phyloP scores from a whole-genome alignment of 371 early-diverging fungal species.

The Gilbertella persicaria region DNA sequence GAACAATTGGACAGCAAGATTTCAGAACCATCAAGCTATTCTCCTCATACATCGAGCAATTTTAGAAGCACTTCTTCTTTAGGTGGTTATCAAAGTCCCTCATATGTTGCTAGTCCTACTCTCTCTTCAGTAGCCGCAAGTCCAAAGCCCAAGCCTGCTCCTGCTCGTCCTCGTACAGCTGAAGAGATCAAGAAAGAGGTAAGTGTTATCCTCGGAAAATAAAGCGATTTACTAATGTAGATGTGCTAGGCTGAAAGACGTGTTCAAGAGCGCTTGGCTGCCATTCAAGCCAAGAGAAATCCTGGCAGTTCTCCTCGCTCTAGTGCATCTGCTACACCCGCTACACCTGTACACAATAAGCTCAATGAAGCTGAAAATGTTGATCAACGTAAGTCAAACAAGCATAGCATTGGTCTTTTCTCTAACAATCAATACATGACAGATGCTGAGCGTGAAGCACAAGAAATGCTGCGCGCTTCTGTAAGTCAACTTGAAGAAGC shows the following conservation, averaged over 20 bases:
- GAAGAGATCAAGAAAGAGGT: slow-evolving; percentile 58
- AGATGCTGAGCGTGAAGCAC: slow-evolving; percentile 43
- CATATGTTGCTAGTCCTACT: slow-evolving; percentile 7
- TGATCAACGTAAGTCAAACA: slow-evolving; percentile 36
- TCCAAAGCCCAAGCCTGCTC: slow-evolving; percentile 19
- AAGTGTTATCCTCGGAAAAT: neutral
- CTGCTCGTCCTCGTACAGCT: slow-evolving; percentile 47
- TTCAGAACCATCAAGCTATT: slow-evolving; percentile 9
- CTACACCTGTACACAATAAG: slow-evolving; percentile 19
- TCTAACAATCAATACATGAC: too few relatives aligned
- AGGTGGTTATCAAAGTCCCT: slow-evolving; percentile 18
- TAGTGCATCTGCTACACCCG: slow-evolving; percentile 10
- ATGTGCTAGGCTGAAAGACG: slow-evolving; percentile 47
- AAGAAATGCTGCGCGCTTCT: slow-evolving; percentile 30
- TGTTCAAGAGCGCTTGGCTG: slow-evolving; percentile 53
- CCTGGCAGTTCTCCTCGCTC: slow-evolving; percentile 17
- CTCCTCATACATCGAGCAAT: slow-evolving; percentile 1
- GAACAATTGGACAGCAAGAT: slow-evolving; percentile 38
- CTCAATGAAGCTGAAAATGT: slow-evolving; percentile 39
- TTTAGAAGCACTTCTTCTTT: neutral
- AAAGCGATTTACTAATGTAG: neutral
- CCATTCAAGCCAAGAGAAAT: slow-evolving; percentile 40
- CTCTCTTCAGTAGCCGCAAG: slow-evolving; percentile 6
- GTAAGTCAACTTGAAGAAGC: slow-evolving; percentile 29
- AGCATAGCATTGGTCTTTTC: neutral